A percentile compares a stretch with the other conserved stretches of the same genome.
Conservation (phyloP, 1,139 yeast genomes). For the Lodderomyces metapsilosis region DNA sequence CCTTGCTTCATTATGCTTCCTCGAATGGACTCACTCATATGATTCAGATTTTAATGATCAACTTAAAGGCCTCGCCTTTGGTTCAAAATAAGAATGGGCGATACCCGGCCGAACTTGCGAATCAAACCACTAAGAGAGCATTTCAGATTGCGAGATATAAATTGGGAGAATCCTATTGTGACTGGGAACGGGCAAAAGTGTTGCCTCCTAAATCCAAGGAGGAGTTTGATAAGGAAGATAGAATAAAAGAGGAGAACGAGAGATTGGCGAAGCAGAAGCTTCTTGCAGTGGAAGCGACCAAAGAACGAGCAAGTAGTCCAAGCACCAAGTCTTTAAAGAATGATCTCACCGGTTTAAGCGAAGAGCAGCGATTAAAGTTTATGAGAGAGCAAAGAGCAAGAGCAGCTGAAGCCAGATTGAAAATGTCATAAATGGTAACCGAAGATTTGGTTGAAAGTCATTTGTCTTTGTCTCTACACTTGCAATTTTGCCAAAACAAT, state of each 20-base stretch:
- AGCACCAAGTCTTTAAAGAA: conserved; percentile 22
- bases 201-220: conserved; percentile 66
- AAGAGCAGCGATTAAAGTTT: conserved; percentile 69
- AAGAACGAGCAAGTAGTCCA: conserved; percentile 33
- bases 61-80: conserved; percentile 71
- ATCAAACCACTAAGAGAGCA: conserved; percentile 44
- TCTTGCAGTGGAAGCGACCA: conserved; percentile 17
- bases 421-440: too few species aligned
- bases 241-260: conserved; percentile 29
- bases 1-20: conserved; percentile 78
- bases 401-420: conserved; percentile 90
- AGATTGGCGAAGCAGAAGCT: conserved; percentile 33
- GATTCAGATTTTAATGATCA: conserved; percentile 61
- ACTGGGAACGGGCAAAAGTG: conserved; percentile 71
- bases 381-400: conserved; percentile 95
- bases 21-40: conserved; percentile 65
- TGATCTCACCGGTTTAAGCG: conserved; percentile 39
- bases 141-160: conserved; percentile 69
- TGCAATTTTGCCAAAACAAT: too few species aligned
- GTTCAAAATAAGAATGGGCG: conserved; percentile 51
- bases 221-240: conserved; percentile 49
- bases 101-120: conserved; percentile 55
- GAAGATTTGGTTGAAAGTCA: too few species aligned
- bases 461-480: too few species aligned
- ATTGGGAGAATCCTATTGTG: conserved; percentile 66